These are phyloP conservation scores for Melanogaster broomeanus DNA, from an alignment of 768 basidiomycete species.

Conservation along the genomic window DNA sequence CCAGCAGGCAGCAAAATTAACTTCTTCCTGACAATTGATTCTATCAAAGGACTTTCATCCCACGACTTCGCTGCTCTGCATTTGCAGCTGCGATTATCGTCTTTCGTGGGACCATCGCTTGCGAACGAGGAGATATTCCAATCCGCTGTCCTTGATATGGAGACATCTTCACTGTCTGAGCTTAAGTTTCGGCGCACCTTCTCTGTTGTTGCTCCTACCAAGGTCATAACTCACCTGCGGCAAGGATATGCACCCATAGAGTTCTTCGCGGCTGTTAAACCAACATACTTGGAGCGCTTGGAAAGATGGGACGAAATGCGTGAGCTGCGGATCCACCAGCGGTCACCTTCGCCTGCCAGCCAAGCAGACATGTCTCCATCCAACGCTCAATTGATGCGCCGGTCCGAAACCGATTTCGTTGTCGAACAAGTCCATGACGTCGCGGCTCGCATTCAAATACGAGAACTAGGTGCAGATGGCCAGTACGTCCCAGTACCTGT, in stretches of 20 bases:
- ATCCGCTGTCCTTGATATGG: slow-evolving; percentile 74
- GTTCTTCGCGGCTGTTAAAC: slow-evolving; percentile 81
- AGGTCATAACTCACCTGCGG: slow-evolving; percentile 69
- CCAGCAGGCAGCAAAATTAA: slow-evolving; percentile 77
- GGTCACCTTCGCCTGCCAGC: slow-evolving; percentile 31
- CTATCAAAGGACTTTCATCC: slow-evolving; percentile 86
- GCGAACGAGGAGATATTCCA: slow-evolving; percentile 81
- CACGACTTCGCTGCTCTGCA: slow-evolving; percentile 87
- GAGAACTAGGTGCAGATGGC: slow-evolving; percentile 84
- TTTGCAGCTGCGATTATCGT: slow-evolving; percentile 84
- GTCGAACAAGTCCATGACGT: slow-evolving; percentile 88
- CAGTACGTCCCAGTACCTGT: slow-evolving; percentile 84
- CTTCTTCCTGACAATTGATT: slow-evolving; percentile 85
- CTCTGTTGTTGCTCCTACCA: slow-evolving; percentile 72
- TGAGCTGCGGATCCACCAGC: slow-evolving; percentile 60
- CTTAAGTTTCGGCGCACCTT: slow-evolving; percentile 85
- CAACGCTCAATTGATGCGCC: slow-evolving; percentile 73
- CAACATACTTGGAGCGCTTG: slow-evolving; percentile 84
- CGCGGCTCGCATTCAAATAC: slow-evolving; percentile 83
- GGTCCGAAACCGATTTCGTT: slow-evolving; percentile 91
- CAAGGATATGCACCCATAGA: slow-evolving; percentile 85
- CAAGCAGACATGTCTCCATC: slow-evolving; percentile 41
- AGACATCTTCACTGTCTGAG: slow-evolving; percentile 68
- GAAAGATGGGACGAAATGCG: slow-evolving; percentile 94
- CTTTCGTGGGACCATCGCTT: slow-evolving; percentile 74